Evolutionary conservation across 768 basidiomycete genomes (phyloP).

Genomic region (Russula virescens): DNA sequence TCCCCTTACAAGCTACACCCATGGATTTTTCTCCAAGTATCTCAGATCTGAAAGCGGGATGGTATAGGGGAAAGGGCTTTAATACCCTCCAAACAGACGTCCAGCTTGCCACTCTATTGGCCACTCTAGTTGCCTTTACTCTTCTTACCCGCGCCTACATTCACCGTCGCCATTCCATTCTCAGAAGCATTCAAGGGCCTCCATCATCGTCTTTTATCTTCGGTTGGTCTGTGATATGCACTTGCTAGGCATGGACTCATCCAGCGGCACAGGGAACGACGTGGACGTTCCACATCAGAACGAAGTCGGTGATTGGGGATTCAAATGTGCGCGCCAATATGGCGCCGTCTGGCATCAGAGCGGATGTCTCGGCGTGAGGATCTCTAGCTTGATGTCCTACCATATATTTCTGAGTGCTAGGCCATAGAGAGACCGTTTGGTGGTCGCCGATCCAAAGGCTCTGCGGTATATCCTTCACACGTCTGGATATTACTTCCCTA

Average conservation of each 20-base stretch:
- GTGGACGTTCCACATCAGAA: no score
- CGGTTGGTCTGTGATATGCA: no score
- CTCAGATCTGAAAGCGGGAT: not conserved
- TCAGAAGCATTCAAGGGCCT: no score
- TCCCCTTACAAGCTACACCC: no score
- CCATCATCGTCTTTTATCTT: no score
- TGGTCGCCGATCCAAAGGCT: slow-evolving; percentile 20
- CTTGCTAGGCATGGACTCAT: no score
- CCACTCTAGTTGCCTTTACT: not conserved
- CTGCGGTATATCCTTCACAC: slow-evolving; percentile 29
- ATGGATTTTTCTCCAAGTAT: not conserved
- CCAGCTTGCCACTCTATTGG: not conserved
- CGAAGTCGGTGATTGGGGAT: slow-evolving; percentile 26
- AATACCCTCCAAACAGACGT: no score
- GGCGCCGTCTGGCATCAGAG: slow-evolving; percentile 24
- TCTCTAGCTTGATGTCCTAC: not conserved
- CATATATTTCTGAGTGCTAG: slow-evolving; percentile 4
- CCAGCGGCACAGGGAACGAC: no score
- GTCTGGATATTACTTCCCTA: slow-evolving; percentile 27
- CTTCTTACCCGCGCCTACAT: not conserved
- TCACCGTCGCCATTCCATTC: not conserved
- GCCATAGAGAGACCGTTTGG: slow-evolving; percentile 1
- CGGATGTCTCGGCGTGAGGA: slow-evolving; percentile 25
- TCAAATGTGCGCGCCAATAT: slow-evolving; percentile 23
- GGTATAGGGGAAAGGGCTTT: not conserved